phyloP scores from a whole-genome alignment of 2,329 filamentous ascomycete genomes.

The Fusarium agapanthi region DNA sequence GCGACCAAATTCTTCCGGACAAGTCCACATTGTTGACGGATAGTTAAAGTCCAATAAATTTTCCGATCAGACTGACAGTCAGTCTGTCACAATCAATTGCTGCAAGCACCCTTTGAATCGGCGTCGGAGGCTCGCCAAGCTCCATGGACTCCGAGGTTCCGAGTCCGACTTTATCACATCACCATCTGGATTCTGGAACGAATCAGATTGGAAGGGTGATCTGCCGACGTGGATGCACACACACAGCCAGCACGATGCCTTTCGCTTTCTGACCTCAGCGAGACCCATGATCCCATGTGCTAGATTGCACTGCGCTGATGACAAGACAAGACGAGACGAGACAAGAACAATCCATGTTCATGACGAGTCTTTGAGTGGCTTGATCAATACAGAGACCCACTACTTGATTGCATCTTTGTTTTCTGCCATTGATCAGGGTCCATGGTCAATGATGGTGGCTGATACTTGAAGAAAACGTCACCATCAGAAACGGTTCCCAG shows the following conservation, averaged over 20 bases:
- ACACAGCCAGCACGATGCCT: neutral
- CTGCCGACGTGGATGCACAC: slow-evolving; percentile 22
- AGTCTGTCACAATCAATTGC: neutral
- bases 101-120: slow-evolving; percentile 15
- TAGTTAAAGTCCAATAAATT: neutral
- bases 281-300: neutral
- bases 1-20: slow-evolving; percentile 14
- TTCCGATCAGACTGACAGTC: neutral
- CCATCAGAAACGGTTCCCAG: slow-evolving; percentile 28
- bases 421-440: slow-evolving; percentile 8
- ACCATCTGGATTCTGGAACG: neutral
- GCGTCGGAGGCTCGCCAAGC: slow-evolving; percentile 7
- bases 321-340: slow-evolving; percentile 20
- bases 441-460: slow-evolving; percentile 31
- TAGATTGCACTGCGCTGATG: slow-evolving; percentile 4
- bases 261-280: slow-evolving; percentile 18
- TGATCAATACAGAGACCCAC: neutral
- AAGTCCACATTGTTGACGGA: slow-evolving; percentile 32
- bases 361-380: neutral
- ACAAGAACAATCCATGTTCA: slow-evolving; percentile 5
- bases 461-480: slow-evolving; percentile 33
- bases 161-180: slow-evolving; percentile 3
- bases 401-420: slow-evolving; percentile 4
- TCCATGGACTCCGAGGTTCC: slow-evolving; percentile 16
- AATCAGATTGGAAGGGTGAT: slow-evolving; percentile 34